Conservation (phyloP, 2,329 filamentous ascomycete genomes). For the Madurella mycetomatis region DNA sequence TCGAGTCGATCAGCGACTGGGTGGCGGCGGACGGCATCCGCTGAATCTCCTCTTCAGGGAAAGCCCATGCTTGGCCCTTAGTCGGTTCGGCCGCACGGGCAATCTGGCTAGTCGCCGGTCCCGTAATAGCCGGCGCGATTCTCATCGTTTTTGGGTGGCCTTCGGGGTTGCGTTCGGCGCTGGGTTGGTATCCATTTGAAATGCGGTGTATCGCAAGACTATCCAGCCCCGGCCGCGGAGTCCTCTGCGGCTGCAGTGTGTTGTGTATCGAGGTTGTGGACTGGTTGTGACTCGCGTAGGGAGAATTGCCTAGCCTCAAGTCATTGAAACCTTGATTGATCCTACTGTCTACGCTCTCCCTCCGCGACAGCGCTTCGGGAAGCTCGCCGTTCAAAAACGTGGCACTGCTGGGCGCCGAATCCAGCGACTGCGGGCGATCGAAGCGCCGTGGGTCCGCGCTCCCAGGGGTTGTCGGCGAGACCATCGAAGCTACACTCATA, state of each 20-base stretch:
- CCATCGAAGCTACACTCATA: conserved; percentile 64
- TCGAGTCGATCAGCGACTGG: conserved; percentile 56
- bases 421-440: conserved; percentile 39
- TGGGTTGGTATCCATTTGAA: conserved; percentile 62
- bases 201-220: conserved; percentile 54
- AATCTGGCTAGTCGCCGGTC: conserved; percentile 60
- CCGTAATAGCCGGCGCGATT: conserved; percentile 72
- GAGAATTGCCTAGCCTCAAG: conserved; percentile 64
- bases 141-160: conserved; percentile 49
- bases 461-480: conserved; percentile 53
- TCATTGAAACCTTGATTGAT: conserved; percentile 69
- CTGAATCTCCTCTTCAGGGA: conserved; percentile 67
- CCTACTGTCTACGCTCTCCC: conserved; percentile 76
- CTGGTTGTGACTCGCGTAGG: conserved; percentile 72
- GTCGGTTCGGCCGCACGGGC: conserved; percentile 72
- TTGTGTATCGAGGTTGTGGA: conserved; percentile 72
- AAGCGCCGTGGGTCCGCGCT: conserved; percentile 42
- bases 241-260: conserved; percentile 62
- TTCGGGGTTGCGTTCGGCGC: conserved; percentile 54
- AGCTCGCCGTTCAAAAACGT: conserved; percentile 32
- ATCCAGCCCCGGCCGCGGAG: conserved; percentile 51
- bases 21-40: conserved; percentile 43
- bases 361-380: conserved; percentile 51
- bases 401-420: conserved; percentile 34
- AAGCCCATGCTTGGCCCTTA: conserved; percentile 80